Percentiles rank a stretch among this genome's conserved stretches.
Conservation (phyloP, 495 filamentous ascomycete genomes). For the Hypomontagnella monticulosa region DNA sequence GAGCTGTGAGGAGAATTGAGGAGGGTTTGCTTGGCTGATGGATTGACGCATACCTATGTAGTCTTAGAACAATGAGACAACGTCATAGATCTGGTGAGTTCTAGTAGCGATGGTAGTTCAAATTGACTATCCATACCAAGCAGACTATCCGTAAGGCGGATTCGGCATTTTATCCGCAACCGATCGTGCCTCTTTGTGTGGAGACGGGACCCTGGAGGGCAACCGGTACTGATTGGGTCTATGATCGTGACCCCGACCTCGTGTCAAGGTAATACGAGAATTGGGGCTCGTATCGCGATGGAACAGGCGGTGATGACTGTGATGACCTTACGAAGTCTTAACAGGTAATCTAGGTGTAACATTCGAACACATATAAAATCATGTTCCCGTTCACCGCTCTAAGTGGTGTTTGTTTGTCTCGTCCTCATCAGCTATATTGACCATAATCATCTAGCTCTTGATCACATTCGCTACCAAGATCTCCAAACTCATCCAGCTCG, state of each 20-base stretch:
- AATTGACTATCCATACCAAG: background rate
- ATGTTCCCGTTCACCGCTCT: background rate
- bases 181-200: conserved; percentile 17
- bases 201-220: conserved; percentile 11
- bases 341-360: conserved; percentile 1
- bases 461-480: conserved; percentile 8
- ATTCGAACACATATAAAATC: background rate
- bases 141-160: background rate
- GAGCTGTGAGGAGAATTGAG: too few species aligned
- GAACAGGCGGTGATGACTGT: conserved; percentile 13
- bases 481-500: background rate
- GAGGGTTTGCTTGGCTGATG: too few species aligned
- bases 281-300: conserved; percentile 39
- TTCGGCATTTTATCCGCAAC: background rate
- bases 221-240: conserved; percentile 16
- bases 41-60: too few species aligned
- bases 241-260: conserved; percentile 40
- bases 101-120: too few species aligned
- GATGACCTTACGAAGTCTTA: conserved; percentile 14
- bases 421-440: conserved; percentile 1
- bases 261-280: conserved; percentile 40
- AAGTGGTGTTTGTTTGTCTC: background rate
- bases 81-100: too few species aligned
- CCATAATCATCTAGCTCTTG: background rate
- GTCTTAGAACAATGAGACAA: too few species aligned